Conservation (phyloP, 129 eudicot genomes). For the Artemisia annua region DNA sequence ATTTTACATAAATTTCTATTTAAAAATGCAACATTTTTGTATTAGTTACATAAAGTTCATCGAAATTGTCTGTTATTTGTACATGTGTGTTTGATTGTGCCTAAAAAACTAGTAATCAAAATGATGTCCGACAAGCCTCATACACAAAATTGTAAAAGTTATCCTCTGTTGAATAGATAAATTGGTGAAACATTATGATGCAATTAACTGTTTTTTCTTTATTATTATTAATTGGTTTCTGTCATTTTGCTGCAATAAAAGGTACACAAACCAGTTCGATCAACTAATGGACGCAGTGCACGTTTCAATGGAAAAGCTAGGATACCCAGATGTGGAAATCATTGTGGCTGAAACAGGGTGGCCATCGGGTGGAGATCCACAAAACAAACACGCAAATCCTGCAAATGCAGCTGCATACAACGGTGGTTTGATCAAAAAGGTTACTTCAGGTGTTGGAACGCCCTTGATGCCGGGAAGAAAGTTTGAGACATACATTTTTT, state of each 20-base stretch:
- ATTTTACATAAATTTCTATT: too few species aligned
- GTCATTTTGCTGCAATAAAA: background rate
- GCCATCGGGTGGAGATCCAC: conserved; percentile 73
- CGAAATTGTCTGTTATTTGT: too few species aligned
- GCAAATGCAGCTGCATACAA: conserved; percentile 68
- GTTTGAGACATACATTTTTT: conserved; percentile 78
- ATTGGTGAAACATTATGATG: too few species aligned
- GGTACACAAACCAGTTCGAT: conserved; percentile 67
- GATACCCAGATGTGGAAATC: conserved; percentile 68
- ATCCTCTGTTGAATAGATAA: too few species aligned
- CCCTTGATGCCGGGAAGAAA: conserved; percentile 90
- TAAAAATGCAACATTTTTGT: too few species aligned
- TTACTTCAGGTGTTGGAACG: conserved; percentile 57
- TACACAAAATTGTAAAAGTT: too few species aligned
- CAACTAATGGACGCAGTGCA: conserved; percentile 68
- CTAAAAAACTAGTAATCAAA: too few species aligned
- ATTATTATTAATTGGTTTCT: too few species aligned
- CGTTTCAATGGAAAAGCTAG: conserved; percentile 68
- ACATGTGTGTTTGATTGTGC: too few species aligned
- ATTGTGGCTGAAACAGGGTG: conserved; percentile 92
- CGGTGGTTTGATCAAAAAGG: conserved; percentile 57
- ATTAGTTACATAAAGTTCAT: too few species aligned
- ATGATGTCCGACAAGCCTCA: too few species aligned
- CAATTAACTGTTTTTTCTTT: too few species aligned
- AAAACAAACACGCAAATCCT: conserved; percentile 51